phyloP scores from a whole-genome alignment of 495 filamentous ascomycete genomes.

The Endocarpon pusillum region DNA sequence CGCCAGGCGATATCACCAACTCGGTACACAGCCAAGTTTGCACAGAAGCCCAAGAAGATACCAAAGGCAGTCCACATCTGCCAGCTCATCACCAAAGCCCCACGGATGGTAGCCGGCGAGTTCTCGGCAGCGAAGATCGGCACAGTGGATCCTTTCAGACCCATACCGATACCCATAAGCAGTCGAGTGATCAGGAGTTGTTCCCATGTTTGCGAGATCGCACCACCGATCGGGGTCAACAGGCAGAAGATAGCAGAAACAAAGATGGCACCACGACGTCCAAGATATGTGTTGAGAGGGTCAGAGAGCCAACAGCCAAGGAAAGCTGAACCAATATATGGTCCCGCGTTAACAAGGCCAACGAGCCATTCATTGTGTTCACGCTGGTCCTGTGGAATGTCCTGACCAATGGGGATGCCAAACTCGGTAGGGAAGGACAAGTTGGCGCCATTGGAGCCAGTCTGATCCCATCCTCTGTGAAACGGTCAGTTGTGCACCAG shows the following conservation, averaged over 20 bases:
- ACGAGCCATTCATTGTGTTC: conserved; percentile 39
- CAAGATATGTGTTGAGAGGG: conserved; percentile 62
- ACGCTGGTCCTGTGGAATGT: not conserved
- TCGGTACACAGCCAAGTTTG: conserved; percentile 14
- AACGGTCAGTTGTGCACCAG: not conserved
- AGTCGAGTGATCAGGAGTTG: conserved; percentile 59
- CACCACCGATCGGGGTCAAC: conserved; percentile 61
- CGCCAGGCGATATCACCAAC: conserved; percentile 10
- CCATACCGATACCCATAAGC: conserved; percentile 23
- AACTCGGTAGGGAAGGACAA: conserved; percentile 54
- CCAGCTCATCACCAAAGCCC: conserved; percentile 6
- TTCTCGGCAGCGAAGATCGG: conserved; percentile 8
- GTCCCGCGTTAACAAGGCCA: conserved; percentile 49
- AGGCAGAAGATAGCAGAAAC: conserved; percentile 51
- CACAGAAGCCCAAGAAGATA: conserved; percentile 9
- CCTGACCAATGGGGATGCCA: conserved; percentile 37
- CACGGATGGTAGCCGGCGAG: conserved; percentile 14
- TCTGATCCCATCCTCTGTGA: conserved; percentile 13
- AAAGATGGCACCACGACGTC: conserved; percentile 72
- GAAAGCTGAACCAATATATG: conserved; percentile 63
- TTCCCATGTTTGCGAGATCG: conserved; percentile 57
- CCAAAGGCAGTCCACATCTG: conserved; percentile 15
- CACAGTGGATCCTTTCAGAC: conserved; percentile 26
- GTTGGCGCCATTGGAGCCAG: conserved; percentile 66
- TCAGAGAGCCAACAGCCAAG: conserved; percentile 72